Conservation (phyloP, 306 rosid genomes). For the Benincasa hispida region DNA sequence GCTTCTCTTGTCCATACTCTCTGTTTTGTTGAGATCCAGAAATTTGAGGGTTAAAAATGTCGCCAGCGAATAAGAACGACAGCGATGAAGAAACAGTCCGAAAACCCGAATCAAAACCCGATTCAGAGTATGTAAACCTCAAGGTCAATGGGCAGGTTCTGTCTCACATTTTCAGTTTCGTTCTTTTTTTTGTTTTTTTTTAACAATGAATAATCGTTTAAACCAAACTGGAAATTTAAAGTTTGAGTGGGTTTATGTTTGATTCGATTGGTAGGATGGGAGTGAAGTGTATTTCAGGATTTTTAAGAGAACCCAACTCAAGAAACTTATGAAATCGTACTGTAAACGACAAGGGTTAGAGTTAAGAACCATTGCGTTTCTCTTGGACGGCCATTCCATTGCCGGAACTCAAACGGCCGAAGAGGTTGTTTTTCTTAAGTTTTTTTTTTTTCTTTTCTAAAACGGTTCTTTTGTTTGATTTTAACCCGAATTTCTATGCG, state of each 20-base stretch:
- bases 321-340: constrained; percentile 30
- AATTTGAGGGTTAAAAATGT: background rate
- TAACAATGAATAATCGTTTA: background rate
- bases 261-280: constrained; percentile 23
- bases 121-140: background rate
- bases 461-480: background rate
- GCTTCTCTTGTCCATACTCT: background rate
- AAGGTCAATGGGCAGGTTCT: background rate
- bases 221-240: background rate
- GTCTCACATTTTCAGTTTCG: background rate
- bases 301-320: constrained; percentile 26
- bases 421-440: constrained; percentile 23
- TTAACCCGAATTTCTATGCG: background rate
- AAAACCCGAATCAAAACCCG: background rate
- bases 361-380: constrained; percentile 11
- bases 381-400: constrained; percentile 29
- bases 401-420: constrained; percentile 32
- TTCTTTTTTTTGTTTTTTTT: too few species aligned
- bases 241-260: background rate
- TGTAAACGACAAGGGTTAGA: constrained; percentile 25
- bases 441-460: background rate
- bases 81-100: background rate
- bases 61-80: background rate
- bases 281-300: constrained; percentile 28
- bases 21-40: background rate